Percentiles rank a stretch among this genome's conserved stretches.
These are phyloP conservation scores for Tillandsia fasciculata DNA, from an alignment of 176 grass and related monocot species.

Conservation along the genomic window DNA sequence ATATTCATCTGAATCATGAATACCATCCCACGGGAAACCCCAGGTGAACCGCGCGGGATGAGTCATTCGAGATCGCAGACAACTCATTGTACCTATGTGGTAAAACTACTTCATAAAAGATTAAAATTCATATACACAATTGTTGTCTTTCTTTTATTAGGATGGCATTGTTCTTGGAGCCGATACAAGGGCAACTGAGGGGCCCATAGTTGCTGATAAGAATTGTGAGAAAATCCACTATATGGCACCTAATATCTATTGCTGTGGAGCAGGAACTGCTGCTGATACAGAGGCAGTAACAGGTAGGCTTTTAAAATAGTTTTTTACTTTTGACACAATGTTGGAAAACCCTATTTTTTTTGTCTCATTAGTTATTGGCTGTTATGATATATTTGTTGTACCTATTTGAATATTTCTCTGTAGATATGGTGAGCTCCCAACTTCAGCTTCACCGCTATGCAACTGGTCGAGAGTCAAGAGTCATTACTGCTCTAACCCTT, in stretches of 20 bases:
- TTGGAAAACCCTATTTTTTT: background rate
- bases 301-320: slow-evolving; percentile 24
- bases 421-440: slow-evolving; percentile 97
- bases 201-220: slow-evolving; percentile 93
- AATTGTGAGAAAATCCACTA: slow-evolving; percentile 93
- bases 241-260: slow-evolving; percentile 93
- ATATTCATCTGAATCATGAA: no score
- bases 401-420: background rate
- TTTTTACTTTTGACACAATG: background rate
- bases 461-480: slow-evolving; percentile 84
- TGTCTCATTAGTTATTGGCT: background rate
- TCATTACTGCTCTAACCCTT: slow-evolving; percentile 76
- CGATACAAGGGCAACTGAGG: slow-evolving; percentile 91
- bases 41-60: no score
- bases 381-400: slow-evolving; percentile 3
- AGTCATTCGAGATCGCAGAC: no score
- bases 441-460: slow-evolving; percentile 90
- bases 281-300: slow-evolving; percentile 78
- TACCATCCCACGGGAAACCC: no score
- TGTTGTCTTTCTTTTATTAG: slow-evolving; percentile 22
- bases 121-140: background rate
- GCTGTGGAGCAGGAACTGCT: slow-evolving; percentile 88
- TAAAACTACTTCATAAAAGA: no score
- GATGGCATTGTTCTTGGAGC: slow-evolving; percentile 93
- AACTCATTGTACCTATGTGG: no score